Percentiles rank a stretch among this genome's conserved stretches.
phyloP scores from a whole-genome alignment of 2,329 filamentous ascomycete genomes.

The Exophiala sp. region DNA sequence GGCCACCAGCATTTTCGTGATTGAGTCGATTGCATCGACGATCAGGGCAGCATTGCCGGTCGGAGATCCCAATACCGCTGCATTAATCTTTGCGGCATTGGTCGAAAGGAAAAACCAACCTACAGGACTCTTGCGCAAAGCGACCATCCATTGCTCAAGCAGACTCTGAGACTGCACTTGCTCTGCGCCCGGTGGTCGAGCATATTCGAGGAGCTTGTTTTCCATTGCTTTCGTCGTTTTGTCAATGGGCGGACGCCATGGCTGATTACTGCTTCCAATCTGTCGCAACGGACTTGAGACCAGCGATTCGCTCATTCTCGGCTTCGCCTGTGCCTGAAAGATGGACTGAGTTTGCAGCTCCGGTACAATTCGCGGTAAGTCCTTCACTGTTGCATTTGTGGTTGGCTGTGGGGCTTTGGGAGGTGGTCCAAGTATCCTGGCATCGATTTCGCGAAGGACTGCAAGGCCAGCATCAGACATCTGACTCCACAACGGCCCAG shows the following conservation, averaged over 20 bases:
- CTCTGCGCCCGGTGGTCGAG: conserved; percentile 10
- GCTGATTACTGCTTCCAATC: conserved; percentile 22
- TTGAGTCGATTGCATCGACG: conserved; percentile 66
- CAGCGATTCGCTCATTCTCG: conserved; percentile 7
- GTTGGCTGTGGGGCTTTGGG: conserved; percentile 30
- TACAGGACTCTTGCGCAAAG: conserved; percentile 36
- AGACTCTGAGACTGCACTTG: conserved; percentile 4
- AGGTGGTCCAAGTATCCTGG: conserved; percentile 56
- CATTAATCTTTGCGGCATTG: conserved; percentile 62
- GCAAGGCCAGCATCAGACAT: conserved; percentile 67
- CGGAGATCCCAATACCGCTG: conserved; percentile 69
- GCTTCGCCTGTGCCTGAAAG: conserved; percentile 9
- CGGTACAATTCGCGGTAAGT: conserved; percentile 50
- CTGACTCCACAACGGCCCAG: conserved; percentile 78
- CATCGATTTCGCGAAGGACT: conserved; percentile 64
- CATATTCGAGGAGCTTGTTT: conserved; percentile 30
- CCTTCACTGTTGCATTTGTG: conserved; percentile 45
- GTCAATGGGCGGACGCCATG: conserved; percentile 43
- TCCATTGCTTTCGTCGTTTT: conserved; percentile 31
- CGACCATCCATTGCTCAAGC: conserved; percentile 10
- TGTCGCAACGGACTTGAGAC: conserved; percentile 14
- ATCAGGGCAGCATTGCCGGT: conserved; percentile 67
- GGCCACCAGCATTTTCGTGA: conserved; percentile 66
- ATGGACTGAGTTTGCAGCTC: conserved; percentile 38
- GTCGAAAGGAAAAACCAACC: conserved; percentile 68